Base-by-base conservation (phyloP, 441 rosid species). In the Rhodomyrtus psidioides region DNA sequence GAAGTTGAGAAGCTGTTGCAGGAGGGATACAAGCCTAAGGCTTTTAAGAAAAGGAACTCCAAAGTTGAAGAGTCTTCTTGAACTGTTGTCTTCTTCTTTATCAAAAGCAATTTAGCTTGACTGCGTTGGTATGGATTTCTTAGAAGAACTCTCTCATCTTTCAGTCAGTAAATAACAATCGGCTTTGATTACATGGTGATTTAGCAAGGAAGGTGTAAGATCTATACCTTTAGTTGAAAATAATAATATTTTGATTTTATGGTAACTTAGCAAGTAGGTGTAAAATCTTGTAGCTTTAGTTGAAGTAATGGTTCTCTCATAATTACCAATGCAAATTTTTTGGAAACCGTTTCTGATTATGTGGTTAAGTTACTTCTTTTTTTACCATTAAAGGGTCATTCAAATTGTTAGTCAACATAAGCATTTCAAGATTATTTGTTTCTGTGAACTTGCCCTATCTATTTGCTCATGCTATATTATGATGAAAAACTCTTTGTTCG, bases 1-100 rank as follows among this genome's bases (percentile, higher is more conserved):
- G 96, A 96, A 87, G 93, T 94, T 1, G 98, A 95, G 91, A 92
- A 91, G 92, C 87, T 94, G 90, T 92, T 97, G 4, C 91, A 93
- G n/a, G 90, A 16, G 6, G 98, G 99, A 0, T 94, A 83, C 88
- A 89, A 55, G 51, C 97, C 98, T 0, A 85, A 86, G 83, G 54
- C 91, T 12, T 88, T 88, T 28, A 75, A 83, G 82, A 59, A 76
- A 70, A 88, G 49, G 87, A 54, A 83, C 39, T 6, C 83, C 44
- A 34, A 54, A 65, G 26, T 34, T 17, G 57, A 82, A 17, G n/a
- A 46, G 2, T 65, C 76, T 9, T 30, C 76, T 65, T 65, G 26
- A 65, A 34, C 24, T 19, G 15, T 19, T 34, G 14, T 57, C 6
- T 0, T 65, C 46, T 62, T 17, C 44, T 62, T 2, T 28, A 28